These are phyloP conservation scores for Aspergillus proliferans DNA, from an alignment of 2,329 filamentous ascomycete species.

Conservation along the genomic window DNA sequence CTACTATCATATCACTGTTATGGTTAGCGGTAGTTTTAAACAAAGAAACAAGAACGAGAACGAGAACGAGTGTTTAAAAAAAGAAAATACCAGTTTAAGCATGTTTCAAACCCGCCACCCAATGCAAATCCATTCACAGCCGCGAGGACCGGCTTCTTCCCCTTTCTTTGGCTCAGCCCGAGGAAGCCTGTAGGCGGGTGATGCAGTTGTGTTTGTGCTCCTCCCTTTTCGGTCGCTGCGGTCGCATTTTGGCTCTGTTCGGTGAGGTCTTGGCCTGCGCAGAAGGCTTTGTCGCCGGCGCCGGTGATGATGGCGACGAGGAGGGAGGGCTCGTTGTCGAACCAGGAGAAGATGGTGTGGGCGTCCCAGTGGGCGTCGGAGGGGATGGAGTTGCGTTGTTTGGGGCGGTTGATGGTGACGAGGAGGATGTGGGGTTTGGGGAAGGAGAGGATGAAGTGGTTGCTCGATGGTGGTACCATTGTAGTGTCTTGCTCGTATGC, in stretches of 20 bases:
- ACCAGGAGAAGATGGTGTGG: constrained; percentile 35
- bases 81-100: constrained; percentile 67
- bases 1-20: constrained; percentile 53
- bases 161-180: constrained; percentile 50
- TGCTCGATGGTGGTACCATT: background rate
- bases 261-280: constrained; percentile 39
- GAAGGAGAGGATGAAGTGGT: constrained; percentile 18
- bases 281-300: constrained; percentile 39
- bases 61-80: background rate
- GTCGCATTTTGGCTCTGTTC: constrained; percentile 30
- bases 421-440: constrained; percentile 39
- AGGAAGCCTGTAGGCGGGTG: constrained; percentile 48
- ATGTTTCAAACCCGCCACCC: constrained; percentile 75
- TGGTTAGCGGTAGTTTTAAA: background rate
- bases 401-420: constrained; percentile 38
- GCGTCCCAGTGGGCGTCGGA: constrained; percentile 35
- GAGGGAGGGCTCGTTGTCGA: constrained; percentile 35
- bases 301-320: constrained; percentile 40
- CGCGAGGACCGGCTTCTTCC: constrained; percentile 68
- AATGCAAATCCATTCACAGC: constrained; percentile 73
- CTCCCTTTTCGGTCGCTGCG: constrained; percentile 9
- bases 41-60: background rate
- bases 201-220: constrained; percentile 12
- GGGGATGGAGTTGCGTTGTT: constrained; percentile 37
- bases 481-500: background rate